A percentile compares a stretch with the other conserved stretches of the same genome.
Evolutionary conservation across 2,329 filamentous ascomycete genomes (phyloP).

Genomic region (Microsporum audouinii): DNA sequence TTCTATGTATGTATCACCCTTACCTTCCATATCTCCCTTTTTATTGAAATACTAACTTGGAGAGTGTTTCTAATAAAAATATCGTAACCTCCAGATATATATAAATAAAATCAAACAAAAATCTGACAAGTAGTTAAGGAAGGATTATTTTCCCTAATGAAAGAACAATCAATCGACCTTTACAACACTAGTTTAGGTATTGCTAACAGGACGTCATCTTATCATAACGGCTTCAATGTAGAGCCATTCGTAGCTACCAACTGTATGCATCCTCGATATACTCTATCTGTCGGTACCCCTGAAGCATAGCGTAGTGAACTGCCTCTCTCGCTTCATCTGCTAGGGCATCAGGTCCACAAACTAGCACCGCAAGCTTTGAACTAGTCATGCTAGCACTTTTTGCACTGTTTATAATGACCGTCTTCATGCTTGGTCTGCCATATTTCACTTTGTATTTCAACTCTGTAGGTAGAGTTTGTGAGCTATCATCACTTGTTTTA

Average conservation of each 20-base stretch:
- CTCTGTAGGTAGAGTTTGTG: not conserved
- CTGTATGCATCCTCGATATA: constrained; percentile 39
- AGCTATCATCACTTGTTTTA: not conserved
- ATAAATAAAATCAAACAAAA: no score
- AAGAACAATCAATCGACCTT: not conserved
- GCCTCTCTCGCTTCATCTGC: constrained; percentile 32
- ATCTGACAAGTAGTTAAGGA: no score
- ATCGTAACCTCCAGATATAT: no score
- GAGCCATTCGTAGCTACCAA: constrained; percentile 14
- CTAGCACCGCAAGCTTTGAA: constrained; percentile 26
- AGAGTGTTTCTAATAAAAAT: no score
- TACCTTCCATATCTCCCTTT: no score
- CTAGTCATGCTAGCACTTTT: not conserved
- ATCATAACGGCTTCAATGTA: not conserved
- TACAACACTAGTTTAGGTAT: not conserved
- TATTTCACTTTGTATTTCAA: not conserved
- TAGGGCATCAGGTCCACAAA: constrained; percentile 34
- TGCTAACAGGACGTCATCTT: no score
- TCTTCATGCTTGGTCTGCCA: constrained; percentile 8
- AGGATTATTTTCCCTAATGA: no score
- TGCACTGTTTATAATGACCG: constrained; percentile 1
- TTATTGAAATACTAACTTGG: no score
- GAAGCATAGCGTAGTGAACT: constrained; percentile 24
- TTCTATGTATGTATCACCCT: no score
- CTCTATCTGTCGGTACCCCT: constrained; percentile 24